These are phyloP conservation scores for Sclerotinia subarctica DNA, from an alignment of 2,329 filamentous ascomycete genomes.

Conservation along the genomic window DNA sequence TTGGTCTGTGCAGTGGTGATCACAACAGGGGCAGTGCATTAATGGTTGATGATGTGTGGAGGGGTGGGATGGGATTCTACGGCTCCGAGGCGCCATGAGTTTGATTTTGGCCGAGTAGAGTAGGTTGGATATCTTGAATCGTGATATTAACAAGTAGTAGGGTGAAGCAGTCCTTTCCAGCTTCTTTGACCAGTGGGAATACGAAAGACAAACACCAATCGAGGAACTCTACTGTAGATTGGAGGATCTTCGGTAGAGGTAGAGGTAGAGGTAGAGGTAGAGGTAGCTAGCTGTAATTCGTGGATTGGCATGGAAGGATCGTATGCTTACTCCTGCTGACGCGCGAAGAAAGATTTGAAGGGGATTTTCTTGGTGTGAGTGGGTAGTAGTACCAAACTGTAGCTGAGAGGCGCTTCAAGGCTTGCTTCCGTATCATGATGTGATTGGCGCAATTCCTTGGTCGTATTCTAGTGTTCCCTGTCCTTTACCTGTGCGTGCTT, in stretches of 20 bases:
- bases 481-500: neutral
- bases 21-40: constrained; percentile 18
- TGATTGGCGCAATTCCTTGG: neutral
- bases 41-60: constrained; percentile 9
- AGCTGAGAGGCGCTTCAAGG: constrained; percentile 6
- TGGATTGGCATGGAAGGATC: neutral
- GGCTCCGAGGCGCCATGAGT: constrained; percentile 3
- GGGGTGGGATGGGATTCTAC: neutral
- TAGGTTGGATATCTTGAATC: neutral
- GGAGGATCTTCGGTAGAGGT: too few species aligned
- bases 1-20: constrained; percentile 13
- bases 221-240: neutral
- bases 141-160: neutral
- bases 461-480: neutral
- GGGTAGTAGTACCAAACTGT: neutral
- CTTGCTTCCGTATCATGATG: neutral
- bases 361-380: neutral
- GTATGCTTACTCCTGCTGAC: constrained; percentile 6
- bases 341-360: neutral
- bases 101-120: constrained; percentile 11
- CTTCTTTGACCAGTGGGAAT: too few species aligned
- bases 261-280: too few species aligned
- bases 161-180: neutral
- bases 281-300: too few species aligned
- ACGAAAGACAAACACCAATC: too few species aligned